A percentile compares a stretch with the other conserved stretches of the same genome.
phyloP scores from a whole-genome alignment of 2,329 filamentous ascomycete genomes.

The Ophiostoma montium region DNA sequence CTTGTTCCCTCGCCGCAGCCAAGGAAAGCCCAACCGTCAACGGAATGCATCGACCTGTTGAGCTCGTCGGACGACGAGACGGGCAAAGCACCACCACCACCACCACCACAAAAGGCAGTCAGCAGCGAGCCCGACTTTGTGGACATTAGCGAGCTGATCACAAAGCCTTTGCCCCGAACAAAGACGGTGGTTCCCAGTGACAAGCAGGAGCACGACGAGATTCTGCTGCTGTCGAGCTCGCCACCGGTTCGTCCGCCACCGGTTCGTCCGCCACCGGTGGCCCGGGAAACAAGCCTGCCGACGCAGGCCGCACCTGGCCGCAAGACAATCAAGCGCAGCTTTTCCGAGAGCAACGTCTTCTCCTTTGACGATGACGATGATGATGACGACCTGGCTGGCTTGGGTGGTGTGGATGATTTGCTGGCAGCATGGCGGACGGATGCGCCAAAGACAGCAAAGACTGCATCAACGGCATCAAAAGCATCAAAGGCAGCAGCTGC shows the following conservation, averaged over 20 bases:
- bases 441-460: too few relatives aligned
- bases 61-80: slow-evolving; percentile 7
- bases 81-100: neutral
- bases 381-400: slow-evolving; percentile 3
- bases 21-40: neutral
- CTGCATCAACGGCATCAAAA: too few relatives aligned
- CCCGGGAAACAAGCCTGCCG: neutral
- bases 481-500: too few relatives aligned
- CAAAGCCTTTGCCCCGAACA: too few relatives aligned
- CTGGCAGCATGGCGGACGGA: neutral
- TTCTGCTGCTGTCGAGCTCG: slow-evolving; percentile 2
- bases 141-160: slow-evolving; percentile 6
- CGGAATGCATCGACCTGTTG: slow-evolving; percentile 9
- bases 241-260: neutral
- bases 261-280: neutral
- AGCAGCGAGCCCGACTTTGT: neutral
- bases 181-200: too few relatives aligned
- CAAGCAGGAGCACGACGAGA: too few relatives aligned
- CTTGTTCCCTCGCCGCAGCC: neutral
- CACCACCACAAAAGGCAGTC: too few relatives aligned
- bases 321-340: slow-evolving; percentile 3
- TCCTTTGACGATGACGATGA: slow-evolving; percentile 9
- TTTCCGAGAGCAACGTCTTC: slow-evolving; percentile 4
- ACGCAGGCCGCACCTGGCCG: too few relatives aligned
- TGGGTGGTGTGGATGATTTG: neutral